Evolutionary conservation across 2,329 filamentous ascomycete genomes (phyloP).

Genomic region (Keithomyces neogunnii): DNA sequence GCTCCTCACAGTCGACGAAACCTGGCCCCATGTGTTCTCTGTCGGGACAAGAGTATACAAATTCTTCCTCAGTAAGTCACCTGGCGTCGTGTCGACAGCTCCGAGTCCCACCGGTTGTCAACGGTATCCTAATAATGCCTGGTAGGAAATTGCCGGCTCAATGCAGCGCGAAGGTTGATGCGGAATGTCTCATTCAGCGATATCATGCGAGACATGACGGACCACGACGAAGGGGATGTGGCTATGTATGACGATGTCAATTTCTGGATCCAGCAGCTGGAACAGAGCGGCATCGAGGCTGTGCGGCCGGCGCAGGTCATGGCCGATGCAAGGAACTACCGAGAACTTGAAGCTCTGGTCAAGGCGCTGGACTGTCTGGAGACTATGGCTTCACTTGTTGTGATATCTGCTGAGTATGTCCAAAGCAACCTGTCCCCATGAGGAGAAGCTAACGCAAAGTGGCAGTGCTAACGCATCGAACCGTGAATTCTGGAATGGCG

Average conservation of each 20-base stretch:
- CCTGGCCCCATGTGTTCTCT: constrained; percentile 63
- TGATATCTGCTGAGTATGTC: constrained; percentile 43
- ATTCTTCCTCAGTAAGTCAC: constrained; percentile 68
- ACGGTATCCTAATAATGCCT: background rate
- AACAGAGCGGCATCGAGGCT: constrained; percentile 25
- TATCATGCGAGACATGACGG: constrained; percentile 34
- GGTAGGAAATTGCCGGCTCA: constrained; percentile 40
- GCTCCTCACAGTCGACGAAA: constrained; percentile 66
- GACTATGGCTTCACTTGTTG: constrained; percentile 50
- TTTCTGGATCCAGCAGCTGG: constrained; percentile 31
- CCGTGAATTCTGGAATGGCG: constrained; percentile 43
- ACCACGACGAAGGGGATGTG: constrained; percentile 28
- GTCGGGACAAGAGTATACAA: constrained; percentile 69
- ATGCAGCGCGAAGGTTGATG: constrained; percentile 45
- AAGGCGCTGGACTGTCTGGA: constrained; percentile 60
- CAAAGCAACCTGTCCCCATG: background rate
- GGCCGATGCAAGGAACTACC: constrained; percentile 52
- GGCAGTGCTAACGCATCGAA: constrained; percentile 23
- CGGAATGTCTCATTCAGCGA: constrained; percentile 41
- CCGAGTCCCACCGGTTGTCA: too few species aligned
- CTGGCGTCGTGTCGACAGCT: too few species aligned
- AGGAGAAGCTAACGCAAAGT: background rate
- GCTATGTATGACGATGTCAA: constrained; percentile 28
- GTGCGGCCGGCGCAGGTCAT: constrained; percentile 34
- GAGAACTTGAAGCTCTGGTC: constrained; percentile 61